Percentiles rank a stretch among this genome's conserved stretches.
Conservation (phyloP, 768 basidiomycete genomes). For the Filobasidium floriforme region DNA sequence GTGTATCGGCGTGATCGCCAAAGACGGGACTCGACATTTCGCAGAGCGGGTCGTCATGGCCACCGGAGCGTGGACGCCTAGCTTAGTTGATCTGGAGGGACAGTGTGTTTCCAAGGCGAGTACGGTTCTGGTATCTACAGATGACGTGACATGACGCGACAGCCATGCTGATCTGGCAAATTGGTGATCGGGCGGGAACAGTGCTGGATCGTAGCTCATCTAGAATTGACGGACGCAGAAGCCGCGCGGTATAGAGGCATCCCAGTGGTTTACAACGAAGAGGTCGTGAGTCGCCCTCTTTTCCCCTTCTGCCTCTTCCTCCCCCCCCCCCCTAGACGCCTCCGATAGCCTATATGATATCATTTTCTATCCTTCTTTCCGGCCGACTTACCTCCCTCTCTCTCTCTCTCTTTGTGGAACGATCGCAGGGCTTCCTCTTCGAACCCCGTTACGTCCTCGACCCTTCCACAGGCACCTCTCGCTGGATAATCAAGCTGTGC, state of each 20-base stretch:
- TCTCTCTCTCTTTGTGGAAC: background rate
- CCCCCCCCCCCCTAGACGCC: no score
- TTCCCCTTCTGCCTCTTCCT: background rate
- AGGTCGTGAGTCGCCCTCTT: slow-evolving; percentile 28
- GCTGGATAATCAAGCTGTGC: slow-evolving; percentile 33
- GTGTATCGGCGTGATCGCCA: slow-evolving; percentile 31
- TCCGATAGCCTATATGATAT: no score
- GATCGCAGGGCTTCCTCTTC: slow-evolving; percentile 44
- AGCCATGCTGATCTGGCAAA: background rate
- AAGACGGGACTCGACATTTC: slow-evolving; percentile 32
- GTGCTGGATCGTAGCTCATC: slow-evolving; percentile 40
- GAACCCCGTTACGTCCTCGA: slow-evolving; percentile 27
- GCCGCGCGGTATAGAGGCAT: slow-evolving; percentile 27
- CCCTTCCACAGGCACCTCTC: slow-evolving; percentile 13
- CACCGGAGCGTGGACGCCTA: slow-evolving; percentile 42
- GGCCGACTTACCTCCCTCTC: background rate
- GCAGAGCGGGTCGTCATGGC: slow-evolving; percentile 41
- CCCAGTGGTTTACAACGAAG: slow-evolving; percentile 39
- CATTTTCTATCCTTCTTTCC: background rate
- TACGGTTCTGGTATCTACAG: background rate
- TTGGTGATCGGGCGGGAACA: slow-evolving; percentile 11
- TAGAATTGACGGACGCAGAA: slow-evolving; percentile 39
- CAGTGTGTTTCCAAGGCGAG: slow-evolving; percentile 42
- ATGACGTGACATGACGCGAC: background rate
- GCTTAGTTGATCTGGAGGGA: slow-evolving; percentile 36